Evolutionary conservation across 2,329 filamentous ascomycete species (phyloP).

Genomic region (Hymenoscyphus fraxineus): DNA sequence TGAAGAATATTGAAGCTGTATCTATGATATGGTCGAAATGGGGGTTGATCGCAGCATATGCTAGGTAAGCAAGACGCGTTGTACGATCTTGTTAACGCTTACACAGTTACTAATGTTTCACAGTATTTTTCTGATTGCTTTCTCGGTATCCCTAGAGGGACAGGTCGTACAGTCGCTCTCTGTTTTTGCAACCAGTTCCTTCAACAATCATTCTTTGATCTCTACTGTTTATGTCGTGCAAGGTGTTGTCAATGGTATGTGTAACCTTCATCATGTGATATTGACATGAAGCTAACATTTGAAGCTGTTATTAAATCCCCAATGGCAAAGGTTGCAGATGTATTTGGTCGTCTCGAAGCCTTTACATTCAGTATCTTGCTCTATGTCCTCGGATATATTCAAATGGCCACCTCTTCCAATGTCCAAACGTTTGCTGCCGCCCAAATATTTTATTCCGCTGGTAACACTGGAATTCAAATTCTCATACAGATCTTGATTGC

Average conservation of each 20-base stretch:
- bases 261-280: constrained; percentile 38
- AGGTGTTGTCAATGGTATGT: constrained; percentile 39
- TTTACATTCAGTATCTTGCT: constrained; percentile 43
- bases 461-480: constrained; percentile 49
- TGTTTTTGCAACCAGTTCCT: constrained; percentile 43
- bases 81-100: background rate
- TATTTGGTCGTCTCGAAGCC: constrained; percentile 47
- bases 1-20: constrained; percentile 28
- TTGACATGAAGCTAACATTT: constrained; percentile 1
- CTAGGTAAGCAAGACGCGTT: constrained; percentile 22
- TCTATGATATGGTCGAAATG: constrained; percentile 29
- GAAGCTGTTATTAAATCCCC: constrained; percentile 56
- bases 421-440: constrained; percentile 56
- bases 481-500: constrained; percentile 56
- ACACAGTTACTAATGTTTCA: background rate
- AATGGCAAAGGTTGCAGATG: constrained; percentile 48
- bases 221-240: constrained; percentile 42
- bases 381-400: constrained; percentile 49
- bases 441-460: constrained; percentile 61
- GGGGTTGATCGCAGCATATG: constrained; percentile 27
- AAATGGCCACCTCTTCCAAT: constrained; percentile 61
- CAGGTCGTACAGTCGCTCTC: constrained; percentile 40
- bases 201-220: constrained; percentile 47
- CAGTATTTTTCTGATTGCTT: constrained; percentile 45
- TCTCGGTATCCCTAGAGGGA: constrained; percentile 45